Base-by-base conservation (phyloP, 768 basidiomycete species). In the Mycena indigotica region DNA sequence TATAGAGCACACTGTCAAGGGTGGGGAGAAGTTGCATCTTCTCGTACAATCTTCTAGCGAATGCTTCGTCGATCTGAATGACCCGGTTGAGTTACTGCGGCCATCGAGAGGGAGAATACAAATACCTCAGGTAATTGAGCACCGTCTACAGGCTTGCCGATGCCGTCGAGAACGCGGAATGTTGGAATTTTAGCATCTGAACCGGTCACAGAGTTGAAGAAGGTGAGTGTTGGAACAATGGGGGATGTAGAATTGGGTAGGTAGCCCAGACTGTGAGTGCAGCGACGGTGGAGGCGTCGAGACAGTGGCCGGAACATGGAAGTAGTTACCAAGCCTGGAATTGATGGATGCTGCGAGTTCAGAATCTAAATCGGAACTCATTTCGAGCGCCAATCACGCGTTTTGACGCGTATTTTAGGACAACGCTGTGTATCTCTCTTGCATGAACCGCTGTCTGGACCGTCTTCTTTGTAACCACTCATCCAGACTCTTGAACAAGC, bases 1-100 rank as follows among this genome's bases (percentile, higher is more conserved):
- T 95, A 73, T 94, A 91, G 16, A 98, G 79, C 30, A 96, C 77
- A 63, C 87, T 94, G 74, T 97, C 95, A 69, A 95, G 75, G 38
- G 86, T 84, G 0, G 95, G 95, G 53, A 93, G 74, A 28, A 91
- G 77, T 54, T 83, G 82, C 89, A 93, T 93, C 56, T 87, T 75
- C 70, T 89, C 86, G 65, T 91, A 95, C 79, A 94, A 72, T 66
- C 75, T 86, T 52, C 78, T 83, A 10, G 90, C 90, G 62, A 87
- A 75, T 15, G 79, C 77, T 68, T 86, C 76, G 65, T 88, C 86
- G 61, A 93, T 82, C 89, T 91, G 49, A 25, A 57, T 23, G 28
- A 52, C 46, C 30, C 44, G 19, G 56, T 41, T 6, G 48, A 28
- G 16, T 12, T 38, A 28, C 1, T 21, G n/a, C 23, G 5, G 10